Base-by-base conservation (phyloP, 768 basidiomycete species). In the Mycena floridula region DNA sequence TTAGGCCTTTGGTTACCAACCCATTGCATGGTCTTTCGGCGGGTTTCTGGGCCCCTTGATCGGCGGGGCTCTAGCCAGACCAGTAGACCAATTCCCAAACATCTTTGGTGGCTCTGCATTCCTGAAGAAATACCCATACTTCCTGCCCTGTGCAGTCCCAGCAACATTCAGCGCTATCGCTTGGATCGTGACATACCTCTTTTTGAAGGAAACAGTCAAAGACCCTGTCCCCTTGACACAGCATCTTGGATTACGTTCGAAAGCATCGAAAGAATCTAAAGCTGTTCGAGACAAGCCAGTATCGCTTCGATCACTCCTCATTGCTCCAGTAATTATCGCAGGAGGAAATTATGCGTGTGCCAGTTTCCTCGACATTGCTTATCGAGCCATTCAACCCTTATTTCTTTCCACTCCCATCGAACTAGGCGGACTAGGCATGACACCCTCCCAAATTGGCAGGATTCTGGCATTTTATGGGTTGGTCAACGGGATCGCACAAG, bases 21-120 rank as follows among this genome's bases (percentile, higher is more conserved):
- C n/a, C n/a, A n/a, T n/a, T n/a, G n/a, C n/a, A n/a, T n/a, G n/a
- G n/a, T n/a, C n/a, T n/a, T n/a, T n/a, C n/a, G n/a, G n/a, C n/a
- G n/a, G n/a, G n/a, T n/a, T n/a, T n/a, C n/a, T 15, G 11, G 77
- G 79, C 11, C 79, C 80, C 12, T 61, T 81, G 25, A 74, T 81
- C 23, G 81, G 81, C 15, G 81, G 81, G 7, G 65, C 65, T 16
- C 66, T 82, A 40, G 64, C 76, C 43, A 66, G 68, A 21, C 81
- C 81, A 11, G 68, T 69, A 15, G 73, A 81, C 35, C 69, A 67
- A n/a, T 81, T 76, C 48, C 77, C 79, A 9, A 23, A 41, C 1
- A 40, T 74, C 2, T 81, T 83, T 48, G n/a, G n/a, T n/a, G n/a
- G n/a, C n/a, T n/a, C n/a, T n/a, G n/a, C n/a, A n/a, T n/a, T n/a